phyloP scores from a whole-genome alignment of 2,329 filamentous ascomycete genomes.

The Fusarium sp. region DNA sequence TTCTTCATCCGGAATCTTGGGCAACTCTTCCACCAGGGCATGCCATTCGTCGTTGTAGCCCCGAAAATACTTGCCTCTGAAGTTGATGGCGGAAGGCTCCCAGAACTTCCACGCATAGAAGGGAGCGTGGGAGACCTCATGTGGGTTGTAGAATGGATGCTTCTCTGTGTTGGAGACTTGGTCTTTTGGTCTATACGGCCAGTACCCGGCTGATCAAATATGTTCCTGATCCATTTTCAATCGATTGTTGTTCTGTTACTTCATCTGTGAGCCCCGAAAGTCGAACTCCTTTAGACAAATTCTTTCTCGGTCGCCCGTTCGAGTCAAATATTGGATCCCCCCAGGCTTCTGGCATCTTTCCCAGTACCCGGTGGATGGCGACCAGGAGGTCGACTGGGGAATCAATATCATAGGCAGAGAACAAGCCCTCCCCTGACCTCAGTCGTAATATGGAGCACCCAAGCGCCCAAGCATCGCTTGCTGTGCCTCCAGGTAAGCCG shows the following conservation, averaged over 20 bases:
- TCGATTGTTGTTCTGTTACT: not conserved
- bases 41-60: conserved; percentile 30
- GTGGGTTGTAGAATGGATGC: not conserved
- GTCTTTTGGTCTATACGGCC: not conserved
- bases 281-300: not conserved
- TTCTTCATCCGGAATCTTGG: conserved; percentile 36
- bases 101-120: conserved; percentile 27
- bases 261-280: not conserved
- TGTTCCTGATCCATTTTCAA: not conserved
- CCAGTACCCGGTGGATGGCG: not conserved
- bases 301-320: conserved; percentile 7
- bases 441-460: not conserved
- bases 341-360: not conserved
- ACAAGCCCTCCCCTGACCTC: not conserved
- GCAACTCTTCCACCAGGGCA: conserved; percentile 13
- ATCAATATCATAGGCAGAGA: not conserved
- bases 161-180: not conserved
- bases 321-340: not conserved
- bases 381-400: not conserved
- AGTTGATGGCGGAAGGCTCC: conserved; percentile 31
- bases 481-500: conserved; percentile 10
- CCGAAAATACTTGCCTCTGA: conserved; percentile 22
- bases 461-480: not conserved
- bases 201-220: not conserved
- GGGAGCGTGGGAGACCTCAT: not conserved